Percentiles rank a stretch among this genome's conserved stretches.
phyloP scores from a whole-genome alignment of 2,329 filamentous ascomycete species.

The Penicillium fuscoglaucum region DNA sequence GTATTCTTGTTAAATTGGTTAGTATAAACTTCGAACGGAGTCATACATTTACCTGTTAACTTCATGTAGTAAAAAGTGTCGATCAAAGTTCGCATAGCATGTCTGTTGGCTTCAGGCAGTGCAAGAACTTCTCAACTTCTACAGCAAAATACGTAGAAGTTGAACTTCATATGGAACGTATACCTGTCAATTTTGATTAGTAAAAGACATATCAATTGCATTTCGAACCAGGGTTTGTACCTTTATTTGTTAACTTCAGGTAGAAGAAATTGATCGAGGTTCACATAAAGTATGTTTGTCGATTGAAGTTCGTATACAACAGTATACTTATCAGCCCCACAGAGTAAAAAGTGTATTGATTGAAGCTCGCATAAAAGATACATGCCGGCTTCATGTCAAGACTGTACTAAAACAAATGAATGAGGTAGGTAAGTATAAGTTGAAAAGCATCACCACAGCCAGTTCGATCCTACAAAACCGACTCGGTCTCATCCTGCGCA shows the following conservation, averaged over 20 bases:
- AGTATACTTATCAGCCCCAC: not conserved
- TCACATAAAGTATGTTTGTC: not conserved
- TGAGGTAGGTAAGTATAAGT: not conserved
- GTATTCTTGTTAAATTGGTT: not conserved
- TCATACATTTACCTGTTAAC: not conserved
- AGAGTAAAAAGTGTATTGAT: not conserved
- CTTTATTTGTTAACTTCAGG: not conserved
- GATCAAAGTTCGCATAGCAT: not conserved
- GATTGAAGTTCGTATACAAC: not conserved
- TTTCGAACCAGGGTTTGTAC: not conserved
- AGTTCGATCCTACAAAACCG: not conserved
- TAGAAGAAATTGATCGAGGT: not conserved
- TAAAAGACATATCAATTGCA: not conserved
- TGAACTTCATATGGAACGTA: not conserved
- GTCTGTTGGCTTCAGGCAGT: not conserved
- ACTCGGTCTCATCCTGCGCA: not conserved
- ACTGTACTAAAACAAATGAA: not conserved
- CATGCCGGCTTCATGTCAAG: not conserved
- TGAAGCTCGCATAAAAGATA: conserved; percentile 1
- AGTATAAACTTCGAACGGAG: not conserved
- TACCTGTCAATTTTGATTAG: not conserved
- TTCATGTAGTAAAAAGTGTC: not conserved
- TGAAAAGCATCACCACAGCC: not conserved
- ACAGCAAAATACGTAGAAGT: not conserved
- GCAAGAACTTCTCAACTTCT: not conserved